A percentile compares a stretch with the other conserved stretches of the same genome.
phyloP scores from a whole-genome alignment of 75 land plant species.

The Selaginella tamariscina region DNA sequence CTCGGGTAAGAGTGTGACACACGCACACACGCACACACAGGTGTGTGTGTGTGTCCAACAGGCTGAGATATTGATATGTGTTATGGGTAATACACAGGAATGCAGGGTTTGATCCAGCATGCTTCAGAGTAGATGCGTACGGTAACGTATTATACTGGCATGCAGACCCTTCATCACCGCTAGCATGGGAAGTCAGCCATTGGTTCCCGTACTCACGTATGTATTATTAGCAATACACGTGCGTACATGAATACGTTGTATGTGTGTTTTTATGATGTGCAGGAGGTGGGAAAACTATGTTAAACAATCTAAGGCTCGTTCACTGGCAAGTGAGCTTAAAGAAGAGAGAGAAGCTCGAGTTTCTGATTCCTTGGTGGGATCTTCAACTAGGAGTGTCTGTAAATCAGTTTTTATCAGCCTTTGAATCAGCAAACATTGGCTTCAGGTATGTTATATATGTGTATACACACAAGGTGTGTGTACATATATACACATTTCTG shows the following conservation, averaged over 20 bases:
- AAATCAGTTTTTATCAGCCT: not conserved
- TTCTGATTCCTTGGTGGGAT: conserved; percentile 13
- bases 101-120: conserved; percentile 95
- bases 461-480: not conserved
- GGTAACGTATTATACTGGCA: conserved; percentile 4
- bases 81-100: conserved; percentile 35
- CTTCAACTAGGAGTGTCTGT: conserved; percentile 9
- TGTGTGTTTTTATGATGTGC: no score
- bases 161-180: conserved; percentile 2
- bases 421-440: not conserved
- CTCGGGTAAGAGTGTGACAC: not conserved
- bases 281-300: conserved; percentile 4
- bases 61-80: not conserved
- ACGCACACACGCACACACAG: no score
- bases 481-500: not conserved
- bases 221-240: not conserved
- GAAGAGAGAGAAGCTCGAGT: conserved; percentile 4
- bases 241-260: not conserved
- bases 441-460: not conserved
- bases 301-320: conserved; percentile 5
- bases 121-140: conserved; percentile 13
- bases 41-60: no score
- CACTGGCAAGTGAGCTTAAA: conserved; percentile 2
- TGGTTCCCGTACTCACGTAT: conserved; percentile 12
- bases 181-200: conserved; percentile 9